phyloP scores from a whole-genome alignment of 2,329 filamentous ascomycete genomes.

The Talaromyces atroroseus region DNA sequence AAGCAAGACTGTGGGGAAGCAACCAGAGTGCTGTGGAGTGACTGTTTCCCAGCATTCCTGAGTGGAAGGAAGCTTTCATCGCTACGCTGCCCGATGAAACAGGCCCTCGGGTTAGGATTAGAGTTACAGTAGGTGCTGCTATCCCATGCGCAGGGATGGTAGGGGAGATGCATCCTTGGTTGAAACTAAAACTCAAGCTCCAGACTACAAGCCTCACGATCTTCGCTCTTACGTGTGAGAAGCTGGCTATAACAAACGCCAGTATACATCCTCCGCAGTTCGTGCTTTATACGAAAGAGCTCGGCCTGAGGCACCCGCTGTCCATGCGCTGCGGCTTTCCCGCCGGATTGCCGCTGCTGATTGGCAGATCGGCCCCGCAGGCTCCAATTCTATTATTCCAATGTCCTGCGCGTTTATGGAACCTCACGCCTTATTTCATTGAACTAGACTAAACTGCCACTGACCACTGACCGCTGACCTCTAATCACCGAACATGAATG shows the following conservation, averaged over 20 bases:
- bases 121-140: too few relatives aligned
- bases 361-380: background rate
- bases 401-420: too few relatives aligned
- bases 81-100: background rate
- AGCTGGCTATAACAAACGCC: too few relatives aligned
- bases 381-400: too few relatives aligned
- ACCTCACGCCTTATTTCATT: too few relatives aligned
- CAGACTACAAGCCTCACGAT: background rate
- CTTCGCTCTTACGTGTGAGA: background rate
- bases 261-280: too few relatives aligned
- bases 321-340: slow-evolving; percentile 1
- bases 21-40: slow-evolving; percentile 5
- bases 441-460: too few relatives aligned
- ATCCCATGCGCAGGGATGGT: too few relatives aligned
- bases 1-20: slow-evolving; percentile 5
- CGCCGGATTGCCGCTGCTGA: background rate
- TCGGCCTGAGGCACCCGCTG: background rate
- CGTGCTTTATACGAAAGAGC: background rate
- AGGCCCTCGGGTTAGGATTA: background rate
- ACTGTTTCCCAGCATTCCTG: background rate
- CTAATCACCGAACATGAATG: too few relatives aligned
- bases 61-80: background rate
- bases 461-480: too few relatives aligned
- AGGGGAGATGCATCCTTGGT: background rate
- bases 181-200: background rate